phyloP scores from a whole-genome alignment of 2,329 filamentous ascomycete species.

The Alternaria triticina region DNA sequence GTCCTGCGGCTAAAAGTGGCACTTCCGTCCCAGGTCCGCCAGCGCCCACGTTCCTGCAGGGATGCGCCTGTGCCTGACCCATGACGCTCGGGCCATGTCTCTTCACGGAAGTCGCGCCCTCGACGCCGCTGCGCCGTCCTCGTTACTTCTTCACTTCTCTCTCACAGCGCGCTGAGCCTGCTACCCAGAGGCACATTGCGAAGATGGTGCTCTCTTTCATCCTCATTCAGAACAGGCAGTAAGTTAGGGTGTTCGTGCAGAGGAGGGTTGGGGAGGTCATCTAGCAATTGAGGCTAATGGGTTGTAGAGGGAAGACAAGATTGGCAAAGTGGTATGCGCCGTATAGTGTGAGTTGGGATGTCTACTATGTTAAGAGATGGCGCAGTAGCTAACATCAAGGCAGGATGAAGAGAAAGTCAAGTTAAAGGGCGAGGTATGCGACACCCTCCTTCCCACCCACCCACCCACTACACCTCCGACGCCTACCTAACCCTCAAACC shows the following conservation, averaged over 20 bases:
- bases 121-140: neutral
- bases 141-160: neutral
- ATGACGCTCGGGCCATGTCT: constrained; percentile 6
- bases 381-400: constrained; percentile 18
- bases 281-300: neutral
- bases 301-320: constrained; percentile 87
- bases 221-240: constrained; percentile 89
- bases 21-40: neutral
- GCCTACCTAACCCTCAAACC: neutral
- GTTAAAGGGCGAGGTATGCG: constrained; percentile 88
- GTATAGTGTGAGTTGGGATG: constrained; percentile 69
- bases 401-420: constrained; percentile 98
- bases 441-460: neutral
- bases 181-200: constrained; percentile 7
- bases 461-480: neutral
- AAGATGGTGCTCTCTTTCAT: constrained; percentile 80
- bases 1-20: constrained; percentile 20
- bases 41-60: constrained; percentile 9
- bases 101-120: neutral
- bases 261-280: neutral
- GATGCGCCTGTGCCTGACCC: neutral
- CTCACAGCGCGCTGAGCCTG: constrained; percentile 15
- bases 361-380: neutral
- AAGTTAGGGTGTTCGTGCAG: constrained; percentile 12
- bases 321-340: constrained; percentile 99